Evolutionary conservation across 78 protist genomes (phyloP).

Genomic region (Chrysochromulina parva): DNA sequence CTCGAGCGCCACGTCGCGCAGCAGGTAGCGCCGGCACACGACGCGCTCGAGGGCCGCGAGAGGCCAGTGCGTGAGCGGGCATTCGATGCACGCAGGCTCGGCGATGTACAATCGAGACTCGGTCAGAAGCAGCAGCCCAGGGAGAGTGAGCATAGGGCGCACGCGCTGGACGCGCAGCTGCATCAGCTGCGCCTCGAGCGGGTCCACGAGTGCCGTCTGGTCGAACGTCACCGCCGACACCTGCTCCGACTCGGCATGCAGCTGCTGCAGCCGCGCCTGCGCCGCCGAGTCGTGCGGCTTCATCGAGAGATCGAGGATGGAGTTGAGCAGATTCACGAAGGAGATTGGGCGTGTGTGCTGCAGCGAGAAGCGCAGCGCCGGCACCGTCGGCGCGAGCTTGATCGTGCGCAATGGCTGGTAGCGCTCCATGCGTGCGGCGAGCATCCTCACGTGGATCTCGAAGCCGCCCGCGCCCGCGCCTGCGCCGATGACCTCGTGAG

Average conservation of each 20-base stretch:
- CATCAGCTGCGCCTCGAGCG: neutral
- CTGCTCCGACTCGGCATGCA: no score
- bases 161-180: neutral
- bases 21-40: neutral
- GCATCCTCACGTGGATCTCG: no score
- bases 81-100: neutral
- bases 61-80: neutral
- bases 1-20: neutral
- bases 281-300: no score
- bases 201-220: neutral
- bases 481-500: neutral
- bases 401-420: neutral
- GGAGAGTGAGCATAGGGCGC: neutral
- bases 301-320: no score
- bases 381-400: neutral
- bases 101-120: neutral
- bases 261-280: no score
- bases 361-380: neutral
- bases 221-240: neutral
- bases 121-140: neutral
- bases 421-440: no score
- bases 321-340: neutral
- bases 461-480: neutral
- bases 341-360: neutral
- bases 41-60: neutral